These are phyloP conservation scores for Pichia sp. DNA, from an alignment of 1,139 yeast genomes.

Conservation along the genomic window DNA sequence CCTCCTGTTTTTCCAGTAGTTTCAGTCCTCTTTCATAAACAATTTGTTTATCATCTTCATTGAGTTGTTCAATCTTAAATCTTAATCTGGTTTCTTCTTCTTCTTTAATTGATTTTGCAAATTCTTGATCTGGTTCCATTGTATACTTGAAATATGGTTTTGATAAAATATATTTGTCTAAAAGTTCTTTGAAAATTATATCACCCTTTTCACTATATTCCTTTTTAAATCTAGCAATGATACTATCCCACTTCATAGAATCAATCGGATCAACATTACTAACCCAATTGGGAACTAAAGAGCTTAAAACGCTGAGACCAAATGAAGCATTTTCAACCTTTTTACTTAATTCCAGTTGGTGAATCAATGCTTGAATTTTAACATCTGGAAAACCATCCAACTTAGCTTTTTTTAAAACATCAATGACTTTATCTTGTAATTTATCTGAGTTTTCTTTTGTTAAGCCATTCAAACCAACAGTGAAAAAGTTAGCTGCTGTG, in stretches of 20 bases:
- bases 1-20: conserved; percentile 57
- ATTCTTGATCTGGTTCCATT: conserved; percentile 64
- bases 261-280: conserved; percentile 69
- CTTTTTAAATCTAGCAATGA: conserved; percentile 51
- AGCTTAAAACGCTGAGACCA: conserved; percentile 72
- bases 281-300: conserved; percentile 78
- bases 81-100: conserved; percentile 55
- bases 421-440: conserved; percentile 38
- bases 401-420: conserved; percentile 42
- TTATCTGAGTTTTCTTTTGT: conserved; percentile 41
- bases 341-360: conserved; percentile 77
- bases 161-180: conserved; percentile 45
- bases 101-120: conserved; percentile 39
- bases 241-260: conserved; percentile 56
- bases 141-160: conserved; percentile 61
- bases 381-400: conserved; percentile 46
- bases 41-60: conserved; percentile 49
- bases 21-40: conserved; percentile 55
- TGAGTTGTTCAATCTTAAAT: conserved; percentile 37
- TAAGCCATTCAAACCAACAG: conserved; percentile 82
- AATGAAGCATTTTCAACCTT: conserved; percentile 87
- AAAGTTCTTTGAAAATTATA: conserved; percentile 49
- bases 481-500: conserved; percentile 70
- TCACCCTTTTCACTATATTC: conserved; percentile 54
- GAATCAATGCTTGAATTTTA: conserved; percentile 76